These are phyloP conservation scores for Plenodomus tracheiphilus DNA, from an alignment of 2,329 filamentous ascomycete genomes.

Conservation along the genomic window DNA sequence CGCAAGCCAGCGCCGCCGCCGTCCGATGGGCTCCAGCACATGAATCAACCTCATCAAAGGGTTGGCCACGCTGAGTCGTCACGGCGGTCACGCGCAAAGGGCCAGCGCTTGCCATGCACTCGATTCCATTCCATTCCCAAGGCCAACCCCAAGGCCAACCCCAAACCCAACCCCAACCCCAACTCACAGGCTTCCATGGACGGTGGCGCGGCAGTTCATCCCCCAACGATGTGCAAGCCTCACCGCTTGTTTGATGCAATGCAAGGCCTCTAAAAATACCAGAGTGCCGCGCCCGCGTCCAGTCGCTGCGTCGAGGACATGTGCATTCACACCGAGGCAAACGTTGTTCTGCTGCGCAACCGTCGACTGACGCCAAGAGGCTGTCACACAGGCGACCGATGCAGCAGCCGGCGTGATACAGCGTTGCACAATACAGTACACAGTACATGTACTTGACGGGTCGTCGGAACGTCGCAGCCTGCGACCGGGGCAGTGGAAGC, in stretches of 20 bases:
- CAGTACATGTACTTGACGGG: slow-evolving; percentile 22
- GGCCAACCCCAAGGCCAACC: no score
- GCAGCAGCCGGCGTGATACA: slow-evolving; percentile 19
- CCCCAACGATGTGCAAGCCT: slow-evolving; percentile 24
- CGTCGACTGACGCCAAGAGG: slow-evolving; percentile 23
- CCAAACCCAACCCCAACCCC: slow-evolving; percentile 3
- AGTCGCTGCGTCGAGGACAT: slow-evolving; percentile 24
- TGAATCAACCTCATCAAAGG: slow-evolving; percentile 11
- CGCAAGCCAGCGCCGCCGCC: slow-evolving; percentile 13
- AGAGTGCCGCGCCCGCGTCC: slow-evolving; percentile 24
- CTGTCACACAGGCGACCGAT: slow-evolving; percentile 7
- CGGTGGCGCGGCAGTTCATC: slow-evolving; percentile 5
- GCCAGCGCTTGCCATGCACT: slow-evolving; percentile 10
- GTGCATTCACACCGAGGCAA: slow-evolving; percentile 19
- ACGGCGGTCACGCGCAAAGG: background rate
- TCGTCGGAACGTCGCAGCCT: slow-evolving; percentile 28
- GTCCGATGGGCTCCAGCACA: slow-evolving; percentile 8
- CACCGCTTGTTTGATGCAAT: slow-evolving; percentile 40
- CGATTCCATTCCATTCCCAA: no score
- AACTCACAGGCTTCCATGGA: no score
- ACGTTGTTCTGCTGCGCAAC: slow-evolving; percentile 2
- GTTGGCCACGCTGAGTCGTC: no score
- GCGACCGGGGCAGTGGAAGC: slow-evolving; percentile 31
- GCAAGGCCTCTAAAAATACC: slow-evolving; percentile 34
- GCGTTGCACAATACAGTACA: no score